These are phyloP conservation scores for Fallopia convolvulus DNA, from an alignment of 148 eudicot genomes.

Conservation along the genomic window DNA sequence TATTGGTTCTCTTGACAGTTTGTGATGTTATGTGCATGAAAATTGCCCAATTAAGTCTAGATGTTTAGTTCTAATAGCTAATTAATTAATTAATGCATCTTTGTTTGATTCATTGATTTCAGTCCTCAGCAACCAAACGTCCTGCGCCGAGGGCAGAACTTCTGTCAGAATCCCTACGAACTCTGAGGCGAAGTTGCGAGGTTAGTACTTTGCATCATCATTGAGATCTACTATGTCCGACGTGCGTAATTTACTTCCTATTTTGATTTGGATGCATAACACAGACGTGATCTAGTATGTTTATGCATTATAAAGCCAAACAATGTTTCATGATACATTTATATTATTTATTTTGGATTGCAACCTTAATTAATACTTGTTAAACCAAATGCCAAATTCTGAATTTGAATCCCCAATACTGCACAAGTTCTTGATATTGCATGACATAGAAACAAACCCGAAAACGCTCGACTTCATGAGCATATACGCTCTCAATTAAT, in stretches of 20 bases:
- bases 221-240: no score
- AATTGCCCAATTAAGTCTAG: no score
- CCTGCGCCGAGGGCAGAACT: slow-evolving; percentile 31
- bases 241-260: background rate
- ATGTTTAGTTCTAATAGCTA: background rate
- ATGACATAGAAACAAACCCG: no score
- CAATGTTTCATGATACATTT: no score
- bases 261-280: no score
- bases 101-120: background rate
- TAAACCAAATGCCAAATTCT: no score
- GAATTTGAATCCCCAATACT: no score
- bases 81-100: background rate
- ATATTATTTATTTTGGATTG: no score
- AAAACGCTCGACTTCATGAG: background rate
- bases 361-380: no score
- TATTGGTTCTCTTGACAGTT: slow-evolving; percentile 13
- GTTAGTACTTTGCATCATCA: slow-evolving; percentile 22
- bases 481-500: background rate
- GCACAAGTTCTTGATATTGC: no score
- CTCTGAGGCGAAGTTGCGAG: slow-evolving; percentile 63
- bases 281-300: no score
- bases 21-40: background rate
- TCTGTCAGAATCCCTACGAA: slow-evolving; percentile 57
- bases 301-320: no score
- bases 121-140: slow-evolving; percentile 20